Evolutionary conservation across 345 rosid genomes (phyloP).

Genomic region (Syzygium grande): DNA sequence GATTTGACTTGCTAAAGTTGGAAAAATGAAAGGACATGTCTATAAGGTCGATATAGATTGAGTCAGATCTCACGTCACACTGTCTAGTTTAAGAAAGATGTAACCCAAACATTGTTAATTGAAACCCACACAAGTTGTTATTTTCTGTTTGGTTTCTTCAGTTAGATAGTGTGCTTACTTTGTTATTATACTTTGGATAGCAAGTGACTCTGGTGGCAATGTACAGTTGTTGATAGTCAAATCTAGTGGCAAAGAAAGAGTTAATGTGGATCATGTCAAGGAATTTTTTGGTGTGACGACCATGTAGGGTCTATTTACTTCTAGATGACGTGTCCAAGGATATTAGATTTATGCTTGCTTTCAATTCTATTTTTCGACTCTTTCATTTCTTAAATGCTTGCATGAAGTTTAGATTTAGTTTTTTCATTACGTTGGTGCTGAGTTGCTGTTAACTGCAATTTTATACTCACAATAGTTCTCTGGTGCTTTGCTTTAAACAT

Average conservation of each 20-base stretch:
- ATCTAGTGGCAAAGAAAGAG: not conserved
- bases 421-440: not conserved
- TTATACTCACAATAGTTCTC: not conserved
- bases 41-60: not conserved
- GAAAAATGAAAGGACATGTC: not conserved
- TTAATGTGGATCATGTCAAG: not conserved
- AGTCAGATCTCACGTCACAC: not conserved
- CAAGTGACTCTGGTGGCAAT: not conserved
- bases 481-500: not conserved
- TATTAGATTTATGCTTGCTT: not conserved
- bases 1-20: not conserved
- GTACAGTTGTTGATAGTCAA: not conserved
- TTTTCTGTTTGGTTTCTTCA: not conserved
- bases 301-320: not conserved
- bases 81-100: not conserved
- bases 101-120: not conserved
- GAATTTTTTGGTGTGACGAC: not conserved
- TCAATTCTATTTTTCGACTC: not conserved
- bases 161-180: not conserved
- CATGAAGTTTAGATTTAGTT: not conserved
- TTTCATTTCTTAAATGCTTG: not conserved
- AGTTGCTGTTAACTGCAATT: not conserved
- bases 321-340: not conserved
- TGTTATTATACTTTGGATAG: not conserved
- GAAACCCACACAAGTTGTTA: not conserved